Evolutionary conservation across 371 early-diverging fungal species (phyloP), one percentile per base, ranked within the genome.

Genomic region (Batkoa obscura): DNA sequence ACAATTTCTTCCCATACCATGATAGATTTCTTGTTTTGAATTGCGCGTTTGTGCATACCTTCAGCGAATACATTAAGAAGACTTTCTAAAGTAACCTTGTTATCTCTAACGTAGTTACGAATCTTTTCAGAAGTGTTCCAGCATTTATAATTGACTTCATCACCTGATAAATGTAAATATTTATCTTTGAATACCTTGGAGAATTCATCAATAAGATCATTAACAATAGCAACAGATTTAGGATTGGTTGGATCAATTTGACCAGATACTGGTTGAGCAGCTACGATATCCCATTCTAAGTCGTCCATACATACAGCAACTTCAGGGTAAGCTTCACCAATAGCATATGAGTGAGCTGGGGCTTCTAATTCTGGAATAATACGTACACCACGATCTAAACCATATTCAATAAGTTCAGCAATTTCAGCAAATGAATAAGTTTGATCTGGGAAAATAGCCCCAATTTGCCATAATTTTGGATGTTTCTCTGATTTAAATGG

Each of bases 351-450:
- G 67, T 88, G 88, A 0, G 83, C 88, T 37, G 88, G 87, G 66
- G 84, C 76, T 46, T 86, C 87, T 30, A 85, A 70, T 64, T 88
- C 88, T 17, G 86, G 78, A 8, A 85, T 68, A 17, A 86, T 73
- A 45, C 88, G 78, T 36, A 88, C 73, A 48, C 86, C 88, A 38
- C 81, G 83, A 5, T 78, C 68, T 32, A 71, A 68, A 43, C 77
- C 88, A 61, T 76, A 83, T 32, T 68, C 43, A 48, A 84, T 70
- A 49, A 87, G 60, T 1, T 59, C 66, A 45, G 66, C 41, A 37
- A 87, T 78, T 42, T 84, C 81, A 4, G 58, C 48, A 56, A 76
- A 74, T 34, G 71, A 64, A 63, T 85, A 87, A 49, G 70, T 64
- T 61, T 72, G 69, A 23, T 67, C 57, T 1, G 76, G 62, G 6